These are phyloP conservation scores for Beta corolliflora DNA, from an alignment of 179 eudicot genomes.

Conservation along the genomic window DNA sequence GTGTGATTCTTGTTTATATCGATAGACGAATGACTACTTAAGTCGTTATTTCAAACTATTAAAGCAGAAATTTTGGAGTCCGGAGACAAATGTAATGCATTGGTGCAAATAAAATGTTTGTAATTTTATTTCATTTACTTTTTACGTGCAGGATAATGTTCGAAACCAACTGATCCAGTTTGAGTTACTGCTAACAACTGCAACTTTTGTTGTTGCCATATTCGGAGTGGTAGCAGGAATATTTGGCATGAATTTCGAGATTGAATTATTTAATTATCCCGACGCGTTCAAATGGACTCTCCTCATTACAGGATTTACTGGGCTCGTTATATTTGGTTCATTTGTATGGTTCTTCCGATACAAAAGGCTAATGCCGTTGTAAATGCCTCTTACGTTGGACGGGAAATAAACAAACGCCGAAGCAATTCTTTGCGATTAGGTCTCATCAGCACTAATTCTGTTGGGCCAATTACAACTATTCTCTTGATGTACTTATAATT, in stretches of 20 bases:
- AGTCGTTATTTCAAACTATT: not conserved
- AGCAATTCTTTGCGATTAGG: not conserved
- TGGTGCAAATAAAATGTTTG: not conserved
- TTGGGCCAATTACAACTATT: not conserved
- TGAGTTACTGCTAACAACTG: constrained; percentile 86
- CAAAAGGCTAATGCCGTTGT: constrained; percentile 86
- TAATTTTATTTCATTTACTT: not conserved
- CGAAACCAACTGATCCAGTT: constrained; percentile 97
- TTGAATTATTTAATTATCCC: constrained; percentile 58
- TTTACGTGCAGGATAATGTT: constrained; percentile 73
- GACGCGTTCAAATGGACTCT: constrained; percentile 86
- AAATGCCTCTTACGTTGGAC: constrained; percentile 21
- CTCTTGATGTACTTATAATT: not conserved
- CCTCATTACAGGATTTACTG: constrained; percentile 63
- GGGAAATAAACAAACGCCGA: not conserved
- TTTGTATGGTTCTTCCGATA: constrained; percentile 83
- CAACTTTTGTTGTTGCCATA: constrained; percentile 93
- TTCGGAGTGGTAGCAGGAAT: constrained; percentile 93
- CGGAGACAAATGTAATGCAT: not conserved
- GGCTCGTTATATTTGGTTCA: constrained; percentile 60
- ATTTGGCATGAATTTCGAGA: constrained; percentile 88
- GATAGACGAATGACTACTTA: not conserved
- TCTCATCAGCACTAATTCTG: not conserved
- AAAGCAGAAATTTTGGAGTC: not conserved
- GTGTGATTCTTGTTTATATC: constrained; percentile 15